These are phyloP conservation scores for Entrophospora sp. DNA, from an alignment of 192 early-diverging fungal species.

Conservation along the genomic window DNA sequence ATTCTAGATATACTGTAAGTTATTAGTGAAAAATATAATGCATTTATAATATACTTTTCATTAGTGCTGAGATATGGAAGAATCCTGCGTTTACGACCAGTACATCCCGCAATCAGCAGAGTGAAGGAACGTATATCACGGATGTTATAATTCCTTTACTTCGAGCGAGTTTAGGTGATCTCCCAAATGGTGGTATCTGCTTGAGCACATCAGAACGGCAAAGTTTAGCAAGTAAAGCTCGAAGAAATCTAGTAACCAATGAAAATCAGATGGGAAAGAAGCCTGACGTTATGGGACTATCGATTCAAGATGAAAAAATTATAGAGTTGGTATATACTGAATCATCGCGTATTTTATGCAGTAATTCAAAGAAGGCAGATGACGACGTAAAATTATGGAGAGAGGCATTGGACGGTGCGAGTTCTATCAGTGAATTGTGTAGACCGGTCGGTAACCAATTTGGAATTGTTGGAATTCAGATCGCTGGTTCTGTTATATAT, in stretches of 20 bases:
- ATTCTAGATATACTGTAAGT: conserved; percentile 2
- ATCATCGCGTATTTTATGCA: background rate
- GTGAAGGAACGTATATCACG: conserved; percentile 6
- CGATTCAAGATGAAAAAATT: background rate
- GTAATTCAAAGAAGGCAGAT: background rate
- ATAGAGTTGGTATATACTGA: background rate
- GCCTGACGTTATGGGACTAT: background rate
- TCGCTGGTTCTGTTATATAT: background rate
- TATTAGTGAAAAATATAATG: background rate
- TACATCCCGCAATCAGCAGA: background rate
- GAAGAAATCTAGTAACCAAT: background rate
- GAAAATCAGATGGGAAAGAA: no score
- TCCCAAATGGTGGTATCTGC: background rate
- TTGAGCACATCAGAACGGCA: background rate
- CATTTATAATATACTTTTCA: background rate
- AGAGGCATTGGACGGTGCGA: background rate
- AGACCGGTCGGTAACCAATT: background rate
- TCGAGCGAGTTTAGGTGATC: background rate
- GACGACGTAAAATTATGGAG: background rate
- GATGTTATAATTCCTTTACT: conserved; percentile 4
- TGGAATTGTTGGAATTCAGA: conserved; percentile 2
- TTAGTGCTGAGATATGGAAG: background rate
- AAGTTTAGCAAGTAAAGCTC: background rate
- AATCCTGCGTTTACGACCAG: background rate
- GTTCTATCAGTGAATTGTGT: background rate